phyloP scores from a whole-genome alignment of 257 asterid genomes.

The Nicotiana noctiflora region DNA sequence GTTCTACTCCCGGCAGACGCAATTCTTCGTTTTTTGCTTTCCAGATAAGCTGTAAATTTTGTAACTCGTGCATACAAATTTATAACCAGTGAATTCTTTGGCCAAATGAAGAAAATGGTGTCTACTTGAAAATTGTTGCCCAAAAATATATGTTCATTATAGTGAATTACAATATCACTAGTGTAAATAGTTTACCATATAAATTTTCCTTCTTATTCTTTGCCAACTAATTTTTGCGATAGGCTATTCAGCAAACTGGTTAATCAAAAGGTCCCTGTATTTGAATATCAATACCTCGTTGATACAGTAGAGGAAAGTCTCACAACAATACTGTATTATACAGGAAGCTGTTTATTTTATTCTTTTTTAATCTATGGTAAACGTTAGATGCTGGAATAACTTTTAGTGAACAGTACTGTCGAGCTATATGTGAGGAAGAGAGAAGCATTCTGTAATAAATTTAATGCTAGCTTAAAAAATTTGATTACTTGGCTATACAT shows the following conservation, averaged over 20 bases:
- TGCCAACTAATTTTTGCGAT: neutral
- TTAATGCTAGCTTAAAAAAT: slow-evolving; percentile 1
- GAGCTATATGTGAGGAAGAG: neutral
- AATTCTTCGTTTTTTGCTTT: neutral
- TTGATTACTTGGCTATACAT: neutral
- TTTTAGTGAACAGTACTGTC: neutral
- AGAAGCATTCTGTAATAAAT: neutral
- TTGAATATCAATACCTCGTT: neutral
- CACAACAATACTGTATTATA: neutral
- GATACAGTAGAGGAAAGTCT: neutral
- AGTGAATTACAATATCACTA: neutral
- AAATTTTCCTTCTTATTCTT: neutral
- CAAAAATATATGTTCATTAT: neutral
- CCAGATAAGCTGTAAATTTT: neutral
- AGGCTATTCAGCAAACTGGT: neutral
- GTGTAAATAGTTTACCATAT: neutral
- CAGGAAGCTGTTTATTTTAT: neutral
- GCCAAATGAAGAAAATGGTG: neutral
- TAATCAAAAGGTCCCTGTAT: neutral
- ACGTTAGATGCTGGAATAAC: neutral
- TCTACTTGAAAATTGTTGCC: neutral
- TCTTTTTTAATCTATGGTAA: neutral
- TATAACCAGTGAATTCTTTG: neutral
- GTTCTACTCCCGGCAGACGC: slow-evolving; percentile 96
- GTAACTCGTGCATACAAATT: neutral